Conservation (phyloP, 805 yeast genomes). For the Yamadazyma takamatsuzukensis region DNA sequence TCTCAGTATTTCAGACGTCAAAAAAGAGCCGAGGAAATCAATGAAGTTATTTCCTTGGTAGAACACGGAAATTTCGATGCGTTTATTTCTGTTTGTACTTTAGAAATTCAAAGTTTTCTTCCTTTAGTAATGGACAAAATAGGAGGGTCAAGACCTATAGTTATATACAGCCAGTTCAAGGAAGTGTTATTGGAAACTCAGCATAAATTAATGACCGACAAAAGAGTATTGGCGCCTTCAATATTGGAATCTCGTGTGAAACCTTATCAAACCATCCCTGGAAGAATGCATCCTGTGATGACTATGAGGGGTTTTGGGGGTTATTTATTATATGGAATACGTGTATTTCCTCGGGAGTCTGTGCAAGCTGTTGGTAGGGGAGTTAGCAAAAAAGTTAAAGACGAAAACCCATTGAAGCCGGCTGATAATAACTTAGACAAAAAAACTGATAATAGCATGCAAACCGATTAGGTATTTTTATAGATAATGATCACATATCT, state of each 20-base stretch:
- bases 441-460: no score
- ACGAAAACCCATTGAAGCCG: no score
- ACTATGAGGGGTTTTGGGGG: conserved; percentile 93
- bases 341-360: conserved; percentile 66
- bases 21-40: conserved; percentile 51
- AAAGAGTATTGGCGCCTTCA: conserved; percentile 75
- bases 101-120: conserved; percentile 64
- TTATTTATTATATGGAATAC: conserved; percentile 69
- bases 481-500: conserved; percentile 10
- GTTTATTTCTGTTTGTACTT: conserved; percentile 66
- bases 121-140: conserved; percentile 59
- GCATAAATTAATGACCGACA: conserved; percentile 61
- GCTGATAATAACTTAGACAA: no score
- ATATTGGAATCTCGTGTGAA: conserved; percentile 79
- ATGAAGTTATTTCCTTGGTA: conserved; percentile 48
- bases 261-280: conserved; percentile 88
- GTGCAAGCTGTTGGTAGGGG: conserved; percentile 71
- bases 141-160: conserved; percentile 85
- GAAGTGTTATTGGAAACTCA: conserved; percentile 76
- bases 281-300: conserved; percentile 93
- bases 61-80: conserved; percentile 64
- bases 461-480: no score
- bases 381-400: conserved; percentile 36
- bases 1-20: conserved; percentile 65
- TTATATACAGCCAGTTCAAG: conserved; percentile 75